A percentile compares a stretch with the other conserved stretches of the same genome.
Conservation (phyloP, 176 grass and related monocot species). For the Juncus inflexus region DNA sequence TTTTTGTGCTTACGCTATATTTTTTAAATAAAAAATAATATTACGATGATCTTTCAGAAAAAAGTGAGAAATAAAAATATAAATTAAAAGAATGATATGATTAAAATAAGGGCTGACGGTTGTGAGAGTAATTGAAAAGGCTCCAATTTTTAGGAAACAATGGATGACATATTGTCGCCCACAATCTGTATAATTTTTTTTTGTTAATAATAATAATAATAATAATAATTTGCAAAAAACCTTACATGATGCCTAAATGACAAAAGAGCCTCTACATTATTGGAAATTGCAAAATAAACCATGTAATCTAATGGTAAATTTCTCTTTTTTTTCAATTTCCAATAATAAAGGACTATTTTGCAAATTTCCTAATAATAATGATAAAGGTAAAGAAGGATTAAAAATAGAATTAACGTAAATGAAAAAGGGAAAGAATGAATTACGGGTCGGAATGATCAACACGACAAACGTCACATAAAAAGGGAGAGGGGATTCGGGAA, state of each 20-base stretch:
- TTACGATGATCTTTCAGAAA: too few relatives aligned
- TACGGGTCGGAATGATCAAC: conserved; percentile 87
- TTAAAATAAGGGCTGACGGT: conserved; percentile 40
- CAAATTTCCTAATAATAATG: too few relatives aligned
- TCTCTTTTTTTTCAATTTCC: too few relatives aligned
- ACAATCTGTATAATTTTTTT: conserved; percentile 49
- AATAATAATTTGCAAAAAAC: not conserved
- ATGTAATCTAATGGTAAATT: too few relatives aligned
- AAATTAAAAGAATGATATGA: too few relatives aligned
- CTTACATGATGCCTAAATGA: too few relatives aligned
- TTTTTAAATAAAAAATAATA: not conserved
- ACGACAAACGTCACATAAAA: conserved; percentile 87
- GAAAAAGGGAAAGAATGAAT: not conserved
- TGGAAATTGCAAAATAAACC: too few relatives aligned
- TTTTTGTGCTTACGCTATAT: conserved; percentile 36
- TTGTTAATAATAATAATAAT: not conserved
- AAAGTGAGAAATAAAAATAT: too few relatives aligned
- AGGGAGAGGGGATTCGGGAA: conserved; percentile 48
- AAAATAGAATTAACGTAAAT: not conserved
- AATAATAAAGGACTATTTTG: too few relatives aligned
- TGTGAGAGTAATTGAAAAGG: conserved; percentile 62
- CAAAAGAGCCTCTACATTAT: too few relatives aligned
- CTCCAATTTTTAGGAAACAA: conserved; percentile 63
- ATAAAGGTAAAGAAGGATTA: not conserved
- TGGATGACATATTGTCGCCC: conserved; percentile 51